Base-by-base conservation (phyloP, 1,284 basidiomycete species). In the Anthracocystis setariae region DNA sequence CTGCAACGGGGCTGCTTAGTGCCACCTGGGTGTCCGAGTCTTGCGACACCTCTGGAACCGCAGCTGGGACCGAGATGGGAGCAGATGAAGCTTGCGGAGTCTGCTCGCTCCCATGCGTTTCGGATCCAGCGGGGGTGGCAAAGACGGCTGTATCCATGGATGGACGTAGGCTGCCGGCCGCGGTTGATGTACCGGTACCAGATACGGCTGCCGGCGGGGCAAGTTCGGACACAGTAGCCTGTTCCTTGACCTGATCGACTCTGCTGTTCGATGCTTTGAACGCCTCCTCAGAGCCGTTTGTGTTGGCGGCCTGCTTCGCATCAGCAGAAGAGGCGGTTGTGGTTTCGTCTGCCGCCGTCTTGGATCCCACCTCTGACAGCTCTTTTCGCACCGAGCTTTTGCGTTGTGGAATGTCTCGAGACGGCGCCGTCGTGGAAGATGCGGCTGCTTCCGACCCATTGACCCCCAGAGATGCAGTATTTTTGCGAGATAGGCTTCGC, bases 321-420 rank as follows among this genome's bases (percentile, higher is more conserved):
- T 21, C 2, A 2, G 8, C 15, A 23, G 40, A 12, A 23, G 21
- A 3, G 1, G 49, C 7, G 2, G 40, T 21, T 35, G 27, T 8
- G 8, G 21, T 20, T 12, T 45, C 48, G 8, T 38, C 15, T 13
- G 18, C 21, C 1, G 23, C n/a, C n/a, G n/a, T 27, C 8, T 45
- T 43, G 2, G 9, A 23, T 7, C 12, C 50, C 3, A 64, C 15
- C 13, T 57, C 48, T 1, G 68, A 58, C 2, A 53, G 50, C 12
- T 66, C 53, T 29, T 53, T 61, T n/a, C 48, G 58, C 17, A 67
- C 51, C 21, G 69, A 72, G 52, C 63, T 67, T 18, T 59, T 62
- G 35, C 63, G 63, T 50, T 72, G 63, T 7, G 69, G 63, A 37
- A 66, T 60, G 48, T 63, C 69, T 18, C 56, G 63, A 12, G 59